phyloP scores from a whole-genome alignment of 2,329 filamentous ascomycete genomes.

The Xylariaceae sp. region DNA sequence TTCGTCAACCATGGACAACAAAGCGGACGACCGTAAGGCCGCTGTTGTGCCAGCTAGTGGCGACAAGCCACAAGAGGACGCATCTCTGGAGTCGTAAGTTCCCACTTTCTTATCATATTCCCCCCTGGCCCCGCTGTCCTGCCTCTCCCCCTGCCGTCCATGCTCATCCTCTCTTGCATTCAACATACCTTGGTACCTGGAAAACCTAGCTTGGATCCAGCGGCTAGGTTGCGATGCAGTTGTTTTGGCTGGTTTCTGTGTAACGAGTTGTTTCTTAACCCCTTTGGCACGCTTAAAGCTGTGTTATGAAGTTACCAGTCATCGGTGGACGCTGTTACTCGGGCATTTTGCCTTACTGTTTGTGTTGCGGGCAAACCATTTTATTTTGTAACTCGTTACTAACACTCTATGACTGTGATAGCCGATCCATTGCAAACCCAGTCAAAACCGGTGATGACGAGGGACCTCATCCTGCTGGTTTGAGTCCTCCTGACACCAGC shows the following conservation, averaged over 20 bases:
- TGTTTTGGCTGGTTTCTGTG: not conserved
- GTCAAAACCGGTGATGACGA: constrained; percentile 34
- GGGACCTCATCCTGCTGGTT: constrained; percentile 36
- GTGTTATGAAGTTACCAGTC: no score
- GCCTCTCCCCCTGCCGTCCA: not conserved
- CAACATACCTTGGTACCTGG: not conserved
- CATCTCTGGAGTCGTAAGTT: constrained; percentile 16
- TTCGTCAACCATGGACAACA: constrained; percentile 13
- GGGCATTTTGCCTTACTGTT: not conserved
- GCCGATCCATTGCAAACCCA: constrained; percentile 20
- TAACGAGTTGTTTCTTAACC: no score
- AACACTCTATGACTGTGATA: constrained; percentile 12
- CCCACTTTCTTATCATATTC: not conserved
- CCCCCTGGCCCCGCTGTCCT: not conserved
- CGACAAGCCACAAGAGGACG: constrained; percentile 12
- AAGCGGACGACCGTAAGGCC: constrained; percentile 11
- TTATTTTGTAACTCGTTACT: not conserved
- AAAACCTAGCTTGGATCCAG: not conserved
- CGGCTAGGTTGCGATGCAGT: not conserved
- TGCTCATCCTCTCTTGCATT: not conserved
- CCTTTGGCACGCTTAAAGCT: no score
- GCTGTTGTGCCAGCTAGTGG: constrained; percentile 5
- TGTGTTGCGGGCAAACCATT: not conserved
- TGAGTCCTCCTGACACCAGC: constrained; percentile 42
- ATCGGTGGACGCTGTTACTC: not conserved